phyloP scores from a whole-genome alignment of 208 protist species.

The Leishmania amazonensis region DNA sequence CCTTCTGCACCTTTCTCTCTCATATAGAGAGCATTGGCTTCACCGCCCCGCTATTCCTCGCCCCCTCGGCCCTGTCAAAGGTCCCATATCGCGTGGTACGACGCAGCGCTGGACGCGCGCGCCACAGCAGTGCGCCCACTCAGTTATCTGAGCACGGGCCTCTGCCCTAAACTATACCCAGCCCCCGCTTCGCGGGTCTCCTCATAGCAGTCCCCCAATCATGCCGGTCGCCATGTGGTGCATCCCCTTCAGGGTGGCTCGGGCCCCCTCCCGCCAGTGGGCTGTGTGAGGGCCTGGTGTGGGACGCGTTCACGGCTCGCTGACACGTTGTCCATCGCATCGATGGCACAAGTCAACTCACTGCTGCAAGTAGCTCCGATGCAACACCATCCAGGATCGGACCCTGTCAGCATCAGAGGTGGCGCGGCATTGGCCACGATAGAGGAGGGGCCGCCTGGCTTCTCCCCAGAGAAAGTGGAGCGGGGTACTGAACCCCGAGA shows the following conservation, averaged over 20 bases:
- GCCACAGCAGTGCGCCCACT: neutral
- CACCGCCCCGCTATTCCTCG: too few species aligned
- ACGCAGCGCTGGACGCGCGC: neutral
- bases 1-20: too few species aligned
- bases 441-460: neutral
- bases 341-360: neutral
- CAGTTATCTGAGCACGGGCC: neutral
- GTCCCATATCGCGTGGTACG: neutral
- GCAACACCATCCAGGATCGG: neutral
- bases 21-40: too few species aligned
- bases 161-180: neutral
- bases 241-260: neutral
- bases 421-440: neutral
- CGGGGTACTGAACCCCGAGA: too few species aligned
- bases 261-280: neutral
- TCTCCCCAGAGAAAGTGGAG: neutral
- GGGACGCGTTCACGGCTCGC: neutral
- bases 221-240: neutral
- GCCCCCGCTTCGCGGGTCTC: neutral
- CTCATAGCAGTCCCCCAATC: neutral
- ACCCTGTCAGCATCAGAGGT: neutral
- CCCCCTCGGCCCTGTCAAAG: too few species aligned
- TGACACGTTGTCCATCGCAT: neutral
- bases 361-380: neutral
- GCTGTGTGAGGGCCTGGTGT: neutral